Evolutionary conservation across 768 basidiomycete genomes (phyloP).

Genomic region (Leccinum disarticulatum): DNA sequence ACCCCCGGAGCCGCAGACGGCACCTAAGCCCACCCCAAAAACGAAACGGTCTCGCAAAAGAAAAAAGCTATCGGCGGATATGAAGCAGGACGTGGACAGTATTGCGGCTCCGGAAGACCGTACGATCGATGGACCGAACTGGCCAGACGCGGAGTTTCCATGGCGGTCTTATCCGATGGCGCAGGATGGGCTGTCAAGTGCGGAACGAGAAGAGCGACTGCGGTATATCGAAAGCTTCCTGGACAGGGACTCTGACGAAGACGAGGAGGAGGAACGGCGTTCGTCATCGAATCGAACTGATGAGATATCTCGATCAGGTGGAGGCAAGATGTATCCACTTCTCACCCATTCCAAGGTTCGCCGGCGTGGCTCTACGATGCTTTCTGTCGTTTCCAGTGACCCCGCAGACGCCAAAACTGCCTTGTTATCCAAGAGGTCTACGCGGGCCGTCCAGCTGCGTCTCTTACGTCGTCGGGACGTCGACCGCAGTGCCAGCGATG

Average conservation of each 20-base stretch:
- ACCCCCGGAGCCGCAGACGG: conserved; percentile 36
- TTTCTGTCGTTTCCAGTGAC: conserved; percentile 54
- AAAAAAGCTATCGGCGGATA: conserved; percentile 41
- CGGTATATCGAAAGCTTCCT: conserved; percentile 69
- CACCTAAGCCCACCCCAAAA: conserved; percentile 32
- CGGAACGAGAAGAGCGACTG: conserved; percentile 59
- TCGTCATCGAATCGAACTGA: conserved; percentile 11
- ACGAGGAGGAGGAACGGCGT: conserved; percentile 34
- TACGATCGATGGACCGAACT: conserved; percentile 57
- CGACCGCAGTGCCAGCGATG: conserved; percentile 36
- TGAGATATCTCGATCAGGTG: conserved; percentile 34
- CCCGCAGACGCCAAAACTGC: conserved; percentile 77
- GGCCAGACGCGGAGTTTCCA: conserved; percentile 79
- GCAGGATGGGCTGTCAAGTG: conserved; percentile 48
- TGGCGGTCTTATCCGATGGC: conserved; percentile 68
- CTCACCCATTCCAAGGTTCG: conserved; percentile 39
- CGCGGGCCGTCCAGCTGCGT: conserved; percentile 58
- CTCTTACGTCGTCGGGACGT: conserved; percentile 41
- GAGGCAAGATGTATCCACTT: conserved; percentile 64
- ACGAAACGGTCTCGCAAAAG: conserved; percentile 50
- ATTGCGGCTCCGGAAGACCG: conserved; percentile 30
- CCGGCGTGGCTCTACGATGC: conserved; percentile 12
- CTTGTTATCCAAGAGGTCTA: conserved; percentile 68
- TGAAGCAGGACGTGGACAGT: conserved; percentile 17
- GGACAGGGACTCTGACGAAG: conserved; percentile 66